Conservation (phyloP, 164 flowering plant species). For the Hamamelis virginiana region DNA sequence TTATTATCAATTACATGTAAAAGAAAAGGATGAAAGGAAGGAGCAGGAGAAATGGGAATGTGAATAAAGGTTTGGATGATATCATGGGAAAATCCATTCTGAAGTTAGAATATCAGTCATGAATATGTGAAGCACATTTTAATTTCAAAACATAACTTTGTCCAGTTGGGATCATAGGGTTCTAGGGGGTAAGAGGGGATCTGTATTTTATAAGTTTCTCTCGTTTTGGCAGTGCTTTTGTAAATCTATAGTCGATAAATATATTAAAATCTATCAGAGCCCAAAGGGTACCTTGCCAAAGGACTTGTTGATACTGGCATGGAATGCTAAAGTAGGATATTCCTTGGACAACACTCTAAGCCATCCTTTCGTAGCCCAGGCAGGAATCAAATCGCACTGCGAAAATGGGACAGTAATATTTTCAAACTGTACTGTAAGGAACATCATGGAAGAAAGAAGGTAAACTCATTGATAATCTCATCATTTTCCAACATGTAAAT, state of each 20-base stretch:
- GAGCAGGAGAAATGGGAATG: not conserved
- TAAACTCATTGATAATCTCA: not conserved
- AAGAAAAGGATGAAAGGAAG: no score
- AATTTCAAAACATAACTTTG: not conserved
- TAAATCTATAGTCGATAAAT: not conserved
- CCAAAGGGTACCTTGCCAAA: slow-evolving; percentile 99
- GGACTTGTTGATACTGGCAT: slow-evolving; percentile 93
- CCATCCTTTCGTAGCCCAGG: slow-evolving; percentile 99
- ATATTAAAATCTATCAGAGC: not conserved
- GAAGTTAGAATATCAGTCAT: not conserved
- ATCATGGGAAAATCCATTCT: not conserved
- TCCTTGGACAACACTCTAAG: slow-evolving; percentile 81
- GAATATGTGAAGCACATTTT: not conserved
- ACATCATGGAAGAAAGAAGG: not conserved
- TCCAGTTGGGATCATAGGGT: not conserved
- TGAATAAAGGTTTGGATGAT: not conserved
- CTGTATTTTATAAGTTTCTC: not conserved
- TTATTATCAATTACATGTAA: no score
- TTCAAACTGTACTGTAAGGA: not conserved
- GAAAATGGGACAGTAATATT: not conserved
- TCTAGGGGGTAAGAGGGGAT: not conserved
- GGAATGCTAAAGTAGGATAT: slow-evolving; percentile 95
- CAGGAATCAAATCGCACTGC: slow-evolving; percentile 96
- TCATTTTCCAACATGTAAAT: not conserved
- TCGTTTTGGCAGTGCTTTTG: not conserved